phyloP scores from a whole-genome alignment of 1,284 basidiomycete genomes.

The Puccinia hordei region DNA sequence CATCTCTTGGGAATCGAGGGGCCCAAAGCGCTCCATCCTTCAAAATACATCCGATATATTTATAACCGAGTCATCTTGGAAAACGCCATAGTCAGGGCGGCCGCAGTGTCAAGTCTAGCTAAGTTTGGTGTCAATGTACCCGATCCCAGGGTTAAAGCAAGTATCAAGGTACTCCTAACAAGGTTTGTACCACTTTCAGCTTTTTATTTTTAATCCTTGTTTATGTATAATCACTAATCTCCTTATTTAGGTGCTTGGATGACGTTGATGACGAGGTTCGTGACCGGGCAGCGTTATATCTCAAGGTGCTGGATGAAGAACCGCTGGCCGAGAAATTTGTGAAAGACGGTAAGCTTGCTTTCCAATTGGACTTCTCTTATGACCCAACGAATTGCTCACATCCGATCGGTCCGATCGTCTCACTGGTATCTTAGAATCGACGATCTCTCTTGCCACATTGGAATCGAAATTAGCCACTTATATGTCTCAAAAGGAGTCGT shows the following conservation, averaged over 20 bases:
- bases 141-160: constrained; percentile 77
- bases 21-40: constrained; percentile 88
- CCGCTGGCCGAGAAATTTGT: constrained; percentile 80
- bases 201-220: not conserved
- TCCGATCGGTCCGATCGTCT: not conserved
- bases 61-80: constrained; percentile 99
- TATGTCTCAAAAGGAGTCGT: constrained; percentile 75
- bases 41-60: constrained; percentile 98
- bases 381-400: not conserved
- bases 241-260: constrained; percentile 75
- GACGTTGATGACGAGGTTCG: constrained; percentile 99
- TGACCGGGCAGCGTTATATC: constrained; percentile 92
- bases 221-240: constrained; percentile 31
- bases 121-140: constrained; percentile 91
- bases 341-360: constrained; percentile 72
- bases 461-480: constrained; percentile 86
- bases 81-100: constrained; percentile 95
- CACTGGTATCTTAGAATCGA: constrained; percentile 69
- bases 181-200: constrained; percentile 63
- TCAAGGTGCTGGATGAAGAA: constrained; percentile 79
- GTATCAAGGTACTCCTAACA: constrained; percentile 80
- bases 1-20: constrained; percentile 94
- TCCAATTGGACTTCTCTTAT: not conserved
- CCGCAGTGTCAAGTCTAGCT: constrained; percentile 88
- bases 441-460: constrained; percentile 81